A percentile compares a stretch with the other conserved stretches of the same genome.
Conservation (phyloP, 2,329 filamentous ascomycete species). For the Macroventuria anomochaeta region DNA sequence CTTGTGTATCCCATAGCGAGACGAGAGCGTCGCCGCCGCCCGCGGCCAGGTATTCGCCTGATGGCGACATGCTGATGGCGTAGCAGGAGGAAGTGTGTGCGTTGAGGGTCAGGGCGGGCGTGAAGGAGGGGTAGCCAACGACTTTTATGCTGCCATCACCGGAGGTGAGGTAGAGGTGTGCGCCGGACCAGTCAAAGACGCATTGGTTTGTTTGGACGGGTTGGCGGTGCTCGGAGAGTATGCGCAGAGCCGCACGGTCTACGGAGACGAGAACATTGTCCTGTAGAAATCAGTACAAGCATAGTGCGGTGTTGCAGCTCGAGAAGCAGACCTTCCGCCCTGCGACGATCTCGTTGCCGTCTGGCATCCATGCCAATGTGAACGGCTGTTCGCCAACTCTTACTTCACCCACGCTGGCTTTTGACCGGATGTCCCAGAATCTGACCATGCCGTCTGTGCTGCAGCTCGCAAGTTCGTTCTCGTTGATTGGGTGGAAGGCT, state of each 20-base stretch:
- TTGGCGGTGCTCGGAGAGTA: conserved; percentile 67
- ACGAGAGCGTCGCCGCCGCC: conserved; percentile 79
- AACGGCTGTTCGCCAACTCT: conserved; percentile 68
- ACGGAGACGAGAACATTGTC: conserved; percentile 68
- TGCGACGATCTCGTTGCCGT: conserved; percentile 72
- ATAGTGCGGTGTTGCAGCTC: not conserved
- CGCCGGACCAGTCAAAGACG: conserved; percentile 74
- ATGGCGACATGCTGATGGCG: conserved; percentile 72
- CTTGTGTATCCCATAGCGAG: conserved; percentile 76
- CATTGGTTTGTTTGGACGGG: conserved; percentile 73
- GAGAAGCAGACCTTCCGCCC: conserved; percentile 68
- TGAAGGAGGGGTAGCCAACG: conserved; percentile 56
- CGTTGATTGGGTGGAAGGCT: conserved; percentile 77
- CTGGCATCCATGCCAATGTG: conserved; percentile 75
- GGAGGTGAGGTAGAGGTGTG: conserved; percentile 73
- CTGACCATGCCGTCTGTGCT: conserved; percentile 76
- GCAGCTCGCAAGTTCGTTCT: conserved; percentile 77
- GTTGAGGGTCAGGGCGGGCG: conserved; percentile 64
- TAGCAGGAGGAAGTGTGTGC: conserved; percentile 78
- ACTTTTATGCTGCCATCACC: conserved; percentile 74
- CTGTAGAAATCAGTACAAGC: conserved; percentile 47
- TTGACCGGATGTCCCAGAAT: conserved; percentile 81
- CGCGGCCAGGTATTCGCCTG: conserved; percentile 73
- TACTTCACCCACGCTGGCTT: conserved; percentile 72
- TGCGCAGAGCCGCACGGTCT: conserved; percentile 64